Evolutionary conservation across 768 basidiomycete genomes (phyloP), one percentile per base, ranked within the genome.

Genomic region (Artomyces pyxidatus): DNA sequence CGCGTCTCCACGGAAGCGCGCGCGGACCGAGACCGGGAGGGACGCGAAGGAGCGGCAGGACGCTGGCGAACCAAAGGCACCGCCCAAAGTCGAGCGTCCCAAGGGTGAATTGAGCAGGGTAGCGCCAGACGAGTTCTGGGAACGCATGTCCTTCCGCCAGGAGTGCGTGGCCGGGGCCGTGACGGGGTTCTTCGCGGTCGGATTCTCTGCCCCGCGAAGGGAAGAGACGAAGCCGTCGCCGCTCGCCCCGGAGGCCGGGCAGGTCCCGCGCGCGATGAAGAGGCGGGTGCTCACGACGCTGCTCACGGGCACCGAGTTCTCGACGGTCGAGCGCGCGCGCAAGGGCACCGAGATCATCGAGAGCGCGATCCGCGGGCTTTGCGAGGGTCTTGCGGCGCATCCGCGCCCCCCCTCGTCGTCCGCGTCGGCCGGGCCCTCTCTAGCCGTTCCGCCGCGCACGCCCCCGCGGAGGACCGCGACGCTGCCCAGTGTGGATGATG

Each of bases 81-180:
- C 58, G 54, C 61, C 64, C 45, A 51, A 62, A 48, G 48, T 12
- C 12, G 35, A 12, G 26, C 48, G 51, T 53, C 57, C 63, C 60
- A 55, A 60, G 45, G 81, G 77, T 41, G 80, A 83, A 58, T 69
- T 89, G 45, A 69, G 62, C 14, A 76, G 70, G 53, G 83, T 89
- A 42, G 66, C 69, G 0, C 58, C 77, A 32, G 85, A 85, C 35
- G 94, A 96, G 61, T 99, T 94, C 65, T 99, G 95, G 94, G 93
- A 96, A 66, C 78, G 92, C 14, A 93, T 99, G 86, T 90, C 85
- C 35, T 95, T 88, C 65, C 77, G 96, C 23, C 95, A 97, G 62
- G 96, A 99, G 66, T 97, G 95, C 61, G 76, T 86, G 39, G 77
- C 83, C 29, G 93, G 94, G 2, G 86, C 88, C 2, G 78, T 95